phyloP scores from a whole-genome alignment of 139 green algal species.

The Spirogloea muscicola region DNA sequence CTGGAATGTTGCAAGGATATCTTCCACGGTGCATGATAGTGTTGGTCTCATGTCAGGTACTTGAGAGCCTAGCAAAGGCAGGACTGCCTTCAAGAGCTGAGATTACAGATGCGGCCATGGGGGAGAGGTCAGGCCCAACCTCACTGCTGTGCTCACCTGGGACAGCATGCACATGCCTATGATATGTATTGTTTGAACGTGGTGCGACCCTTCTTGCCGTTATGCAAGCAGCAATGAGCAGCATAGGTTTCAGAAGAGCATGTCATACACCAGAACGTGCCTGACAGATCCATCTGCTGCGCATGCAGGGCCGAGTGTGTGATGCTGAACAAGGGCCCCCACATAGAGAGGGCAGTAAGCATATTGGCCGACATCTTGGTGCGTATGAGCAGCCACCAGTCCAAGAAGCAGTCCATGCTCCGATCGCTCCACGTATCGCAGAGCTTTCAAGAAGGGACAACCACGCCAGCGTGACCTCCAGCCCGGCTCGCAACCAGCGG shows the following conservation, averaged over 20 bases:
- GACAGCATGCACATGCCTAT: background rate
- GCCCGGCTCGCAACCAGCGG: too few species aligned
- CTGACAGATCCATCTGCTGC: background rate
- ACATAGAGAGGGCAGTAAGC: constrained; percentile 21
- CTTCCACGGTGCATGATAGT: too few species aligned
- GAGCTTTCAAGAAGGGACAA: too few species aligned
- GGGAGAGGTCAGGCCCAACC: constrained; percentile 11
- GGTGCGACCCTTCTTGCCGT: too few species aligned
- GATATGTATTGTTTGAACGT: too few species aligned
- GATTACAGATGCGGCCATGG: constrained; percentile 46
- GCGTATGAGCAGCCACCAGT: constrained; percentile 37
- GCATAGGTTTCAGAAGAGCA: too few species aligned
- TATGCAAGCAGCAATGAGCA: too few species aligned
- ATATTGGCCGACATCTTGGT: constrained; percentile 39
- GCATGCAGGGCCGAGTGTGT: constrained; percentile 34
- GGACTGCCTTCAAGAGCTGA: constrained; percentile 31
- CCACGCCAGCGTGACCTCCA: too few species aligned
- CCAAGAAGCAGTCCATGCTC: constrained; percentile 40
- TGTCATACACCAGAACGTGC: too few species aligned
- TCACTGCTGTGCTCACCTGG: background rate
- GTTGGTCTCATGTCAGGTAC: too few species aligned
- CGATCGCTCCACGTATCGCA: constrained; percentile 21
- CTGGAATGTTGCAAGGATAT: too few species aligned
- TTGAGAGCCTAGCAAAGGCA: constrained; percentile 32
- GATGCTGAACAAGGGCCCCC: constrained; percentile 47